Evolutionary conservation across 1,139 yeast genomes (phyloP).

Genomic region (Saccharomyces hybrid): DNA sequence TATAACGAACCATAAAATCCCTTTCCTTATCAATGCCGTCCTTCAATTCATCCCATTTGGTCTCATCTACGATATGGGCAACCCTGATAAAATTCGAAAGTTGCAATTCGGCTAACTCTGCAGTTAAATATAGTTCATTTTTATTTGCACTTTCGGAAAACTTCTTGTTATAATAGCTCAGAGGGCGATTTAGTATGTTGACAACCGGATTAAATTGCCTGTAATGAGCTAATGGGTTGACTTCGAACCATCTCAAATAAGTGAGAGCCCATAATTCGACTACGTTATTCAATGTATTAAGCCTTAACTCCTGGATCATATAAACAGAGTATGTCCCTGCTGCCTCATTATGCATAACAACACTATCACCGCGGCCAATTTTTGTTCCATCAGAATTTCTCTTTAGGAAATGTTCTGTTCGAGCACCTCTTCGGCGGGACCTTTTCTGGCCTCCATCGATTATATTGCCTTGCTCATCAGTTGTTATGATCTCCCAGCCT

Average conservation of each 20-base stretch:
- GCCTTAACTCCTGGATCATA: conserved; percentile 26
- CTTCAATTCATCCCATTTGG: conserved; percentile 6
- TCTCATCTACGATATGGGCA: conserved; percentile 6
- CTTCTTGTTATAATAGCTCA: background rate
- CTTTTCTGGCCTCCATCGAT: conserved; percentile 17
- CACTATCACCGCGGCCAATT: conserved; percentile 24
- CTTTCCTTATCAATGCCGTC: background rate
- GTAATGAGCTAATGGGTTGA: conserved; percentile 17
- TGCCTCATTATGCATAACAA: conserved; percentile 18
- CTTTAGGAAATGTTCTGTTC: conserved; percentile 13
- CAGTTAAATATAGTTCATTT: conserved; percentile 14
- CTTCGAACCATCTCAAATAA: conserved; percentile 25
- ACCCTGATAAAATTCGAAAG: conserved; percentile 9
- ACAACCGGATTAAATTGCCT: conserved; percentile 9
- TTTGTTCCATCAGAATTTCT: conserved; percentile 16
- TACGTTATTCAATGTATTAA: conserved; percentile 24
- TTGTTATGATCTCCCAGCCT: conserved; percentile 28
- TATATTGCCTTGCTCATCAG: conserved; percentile 24
- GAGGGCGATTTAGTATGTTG: background rate
- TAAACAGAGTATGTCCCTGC: conserved; percentile 19
- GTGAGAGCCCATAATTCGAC: conserved; percentile 28
- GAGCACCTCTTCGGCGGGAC: conserved; percentile 17
- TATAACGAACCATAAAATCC: conserved; percentile 14
- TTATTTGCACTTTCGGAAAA: conserved; percentile 9
- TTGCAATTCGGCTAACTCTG: conserved; percentile 11